Evolutionary conservation across 1,139 yeast species (phyloP), one percentile per base, ranked within the genome.

Genomic region (Debaryomyces sp.): DNA sequence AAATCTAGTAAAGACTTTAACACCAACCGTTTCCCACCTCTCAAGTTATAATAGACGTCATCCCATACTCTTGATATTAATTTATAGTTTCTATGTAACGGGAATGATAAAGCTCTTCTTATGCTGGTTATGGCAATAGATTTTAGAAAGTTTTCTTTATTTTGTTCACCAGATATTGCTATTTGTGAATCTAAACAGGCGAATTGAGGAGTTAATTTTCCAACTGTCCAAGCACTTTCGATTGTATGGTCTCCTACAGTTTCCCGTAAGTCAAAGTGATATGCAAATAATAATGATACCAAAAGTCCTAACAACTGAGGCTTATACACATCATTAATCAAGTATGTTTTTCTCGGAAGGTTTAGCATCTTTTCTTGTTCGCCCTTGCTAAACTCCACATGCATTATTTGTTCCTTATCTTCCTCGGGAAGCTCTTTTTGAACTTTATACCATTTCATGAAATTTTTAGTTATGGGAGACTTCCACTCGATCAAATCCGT

Each of bases 161-260:
- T 58, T 18, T 56, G 67, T 53, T 68, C 74, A n/a, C 34, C 23
- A 1, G 68, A 66, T 26, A 73, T 75, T 41, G 73, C 65, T 29
- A 80, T 64, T 54, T 77, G 81, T 9, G 81, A 71, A 62, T 91
- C 98, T 38, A 94, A 70, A 54, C 78, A 83, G 6, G 92, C 65
- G 35, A 92, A 68, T 58, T 89, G 94, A 0, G 98, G 96, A 0
- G 85, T 72, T 32, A 94, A 63, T 58, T 87, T 90, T 1, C 98
- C 98, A 12, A 94, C 78, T 0, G 95, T 86, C 99, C 98, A 94
- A 0, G 96, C 91, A 52, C 96, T 87, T 66, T 94, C 99, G 7
- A 87, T 84, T 18, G 84, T 89, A 46, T 84, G 82, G 21, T 88
- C 96, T 8, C 96, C 96, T 59, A 77, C 81, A 26, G 84, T 87